Evolutionary conservation across 129 eudicot genomes (phyloP).

Genomic region (Mikania micrantha): DNA sequence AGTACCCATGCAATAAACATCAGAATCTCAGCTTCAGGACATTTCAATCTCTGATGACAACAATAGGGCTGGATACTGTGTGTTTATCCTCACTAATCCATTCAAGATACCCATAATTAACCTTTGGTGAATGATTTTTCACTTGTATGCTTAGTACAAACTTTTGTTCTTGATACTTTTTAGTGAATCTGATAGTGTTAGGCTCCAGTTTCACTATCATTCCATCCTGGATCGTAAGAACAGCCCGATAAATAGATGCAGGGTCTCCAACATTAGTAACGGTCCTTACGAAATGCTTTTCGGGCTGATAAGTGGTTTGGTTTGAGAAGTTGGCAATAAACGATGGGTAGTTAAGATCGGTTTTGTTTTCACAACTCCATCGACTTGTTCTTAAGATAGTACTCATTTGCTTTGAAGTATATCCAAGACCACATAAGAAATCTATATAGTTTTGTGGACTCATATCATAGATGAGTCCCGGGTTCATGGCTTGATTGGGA

Average conservation of each 20-base stretch:
- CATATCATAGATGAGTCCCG: constrained; percentile 37
- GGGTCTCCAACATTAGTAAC: constrained; percentile 31
- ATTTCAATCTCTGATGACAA: not conserved
- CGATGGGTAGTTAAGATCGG: constrained; percentile 41
- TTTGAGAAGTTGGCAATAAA: constrained; percentile 16
- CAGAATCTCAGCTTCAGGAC: no score
- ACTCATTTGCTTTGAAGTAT: constrained; percentile 24
- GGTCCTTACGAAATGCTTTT: constrained; percentile 13
- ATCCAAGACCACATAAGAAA: constrained; percentile 31
- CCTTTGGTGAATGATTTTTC: not conserved
- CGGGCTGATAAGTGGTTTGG: not conserved
- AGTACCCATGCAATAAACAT: no score
- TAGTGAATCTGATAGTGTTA: not conserved
- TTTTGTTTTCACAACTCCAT: constrained; percentile 21
- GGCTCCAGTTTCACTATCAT: constrained; percentile 27
- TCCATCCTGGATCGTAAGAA: constrained; percentile 11
- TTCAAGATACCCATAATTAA: constrained; percentile 28
- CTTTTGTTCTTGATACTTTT: constrained; percentile 17
- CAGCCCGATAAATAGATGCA: constrained; percentile 13
- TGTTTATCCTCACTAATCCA: constrained; percentile 32
- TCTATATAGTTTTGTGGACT: constrained; percentile 28
- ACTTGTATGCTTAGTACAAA: constrained; percentile 17
- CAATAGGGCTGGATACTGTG: constrained; percentile 34
- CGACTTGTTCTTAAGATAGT: constrained; percentile 10
- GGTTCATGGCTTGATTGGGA: constrained; percentile 35